These are phyloP conservation scores for Catenaria anguillulae DNA, from an alignment of 371 early-diverging fungal species.

Conservation along the genomic window DNA sequence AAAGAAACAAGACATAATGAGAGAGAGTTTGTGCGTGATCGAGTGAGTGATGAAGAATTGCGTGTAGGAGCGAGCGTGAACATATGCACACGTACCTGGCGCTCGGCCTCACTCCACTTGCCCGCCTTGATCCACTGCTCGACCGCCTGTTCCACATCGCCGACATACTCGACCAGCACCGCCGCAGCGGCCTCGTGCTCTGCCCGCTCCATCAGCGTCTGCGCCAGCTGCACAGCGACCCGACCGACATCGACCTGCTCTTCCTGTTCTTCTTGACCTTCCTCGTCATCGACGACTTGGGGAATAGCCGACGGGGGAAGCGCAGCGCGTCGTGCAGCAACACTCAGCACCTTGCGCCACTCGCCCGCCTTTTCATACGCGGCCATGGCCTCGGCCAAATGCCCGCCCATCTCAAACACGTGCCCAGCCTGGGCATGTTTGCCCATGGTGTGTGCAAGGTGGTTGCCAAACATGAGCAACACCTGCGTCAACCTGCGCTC, in stretches of 20 bases:
- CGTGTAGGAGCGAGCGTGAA: not conserved
- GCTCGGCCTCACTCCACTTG: constrained; percentile 30
- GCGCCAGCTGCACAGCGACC: too few species aligned
- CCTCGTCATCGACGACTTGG: too few species aligned
- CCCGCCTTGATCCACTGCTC: constrained; percentile 16
- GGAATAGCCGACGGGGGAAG: too few species aligned
- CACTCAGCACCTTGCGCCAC: constrained; percentile 48
- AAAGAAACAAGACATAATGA: not conserved
- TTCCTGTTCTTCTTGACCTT: too few species aligned
- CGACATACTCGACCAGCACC: constrained; percentile 22
- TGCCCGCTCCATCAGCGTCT: too few species aligned
- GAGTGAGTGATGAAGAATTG: too few species aligned
- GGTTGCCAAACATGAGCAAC: too few species aligned
- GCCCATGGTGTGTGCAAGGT: constrained; percentile 17
- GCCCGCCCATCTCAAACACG: constrained; percentile 49
- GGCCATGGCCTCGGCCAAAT: constrained; percentile 43
- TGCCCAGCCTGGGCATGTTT: constrained; percentile 54
- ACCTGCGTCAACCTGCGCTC: too few species aligned
- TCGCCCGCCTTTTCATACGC: constrained; percentile 43
- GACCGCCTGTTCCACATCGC: constrained; percentile 20
- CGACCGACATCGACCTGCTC: too few species aligned
- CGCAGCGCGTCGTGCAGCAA: constrained; percentile 23
- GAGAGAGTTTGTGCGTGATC: too few species aligned
- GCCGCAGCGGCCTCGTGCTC: constrained; percentile 20
- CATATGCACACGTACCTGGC: not conserved